Evolutionary conservation across 2,329 filamentous ascomycete genomes (phyloP).

Genomic region (Pseudogymnoascus destructans): DNA sequence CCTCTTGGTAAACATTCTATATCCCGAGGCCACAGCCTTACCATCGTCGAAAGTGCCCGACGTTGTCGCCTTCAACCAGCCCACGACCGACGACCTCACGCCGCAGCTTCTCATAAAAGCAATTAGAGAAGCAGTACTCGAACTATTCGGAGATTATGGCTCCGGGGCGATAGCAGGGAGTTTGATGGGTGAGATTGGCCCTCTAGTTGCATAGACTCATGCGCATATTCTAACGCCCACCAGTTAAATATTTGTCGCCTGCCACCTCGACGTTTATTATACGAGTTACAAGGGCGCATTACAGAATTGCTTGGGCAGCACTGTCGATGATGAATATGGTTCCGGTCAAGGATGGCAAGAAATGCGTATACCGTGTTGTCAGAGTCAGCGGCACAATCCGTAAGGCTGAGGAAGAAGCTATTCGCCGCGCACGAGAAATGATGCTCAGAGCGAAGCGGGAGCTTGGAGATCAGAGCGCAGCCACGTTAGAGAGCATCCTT

Average conservation of each 20-base stretch:
- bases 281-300: slow-evolving; percentile 67
- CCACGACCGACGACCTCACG: slow-evolving; percentile 60
- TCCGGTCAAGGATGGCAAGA: slow-evolving; percentile 43
- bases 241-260: slow-evolving; percentile 83
- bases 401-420: slow-evolving; percentile 81
- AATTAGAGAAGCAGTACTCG: slow-evolving; percentile 56
- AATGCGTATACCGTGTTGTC: slow-evolving; percentile 73
- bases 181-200: slow-evolving; percentile 44
- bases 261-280: slow-evolving; percentile 94
- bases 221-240: neutral
- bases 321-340: slow-evolving; percentile 67
- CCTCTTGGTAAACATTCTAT: slow-evolving; percentile 85
- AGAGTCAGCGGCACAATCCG: slow-evolving; percentile 85
- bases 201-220: neutral
- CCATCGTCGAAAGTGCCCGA: slow-evolving; percentile 34
- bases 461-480: slow-evolving; percentile 29
- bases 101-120: slow-evolving; percentile 51
- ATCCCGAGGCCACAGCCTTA: slow-evolving; percentile 45
- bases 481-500: slow-evolving; percentile 31
- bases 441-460: slow-evolving; percentile 52
- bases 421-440: slow-evolving; percentile 59
- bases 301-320: slow-evolving; percentile 80
- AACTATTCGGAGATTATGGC: slow-evolving; percentile 82
- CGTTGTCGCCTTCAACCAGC: slow-evolving; percentile 62
- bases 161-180: slow-evolving; percentile 58